These are phyloP conservation scores for Teratosphaeria gauchensis DNA, from an alignment of 2,329 filamentous ascomycete species.

Conservation along the genomic window DNA sequence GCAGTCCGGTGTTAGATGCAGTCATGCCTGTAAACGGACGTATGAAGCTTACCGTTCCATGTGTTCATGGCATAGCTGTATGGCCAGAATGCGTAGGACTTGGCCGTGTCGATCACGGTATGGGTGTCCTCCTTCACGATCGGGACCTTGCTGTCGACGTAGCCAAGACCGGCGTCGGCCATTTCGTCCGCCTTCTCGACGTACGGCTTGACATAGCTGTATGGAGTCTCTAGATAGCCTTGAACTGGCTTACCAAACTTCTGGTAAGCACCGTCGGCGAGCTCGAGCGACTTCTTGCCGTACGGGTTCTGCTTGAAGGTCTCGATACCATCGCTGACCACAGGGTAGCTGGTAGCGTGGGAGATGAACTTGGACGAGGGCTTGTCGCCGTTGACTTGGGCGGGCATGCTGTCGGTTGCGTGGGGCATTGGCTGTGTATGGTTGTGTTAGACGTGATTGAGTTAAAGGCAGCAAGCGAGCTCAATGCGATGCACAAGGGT, in stretches of 20 bases:
- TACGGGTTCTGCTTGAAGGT: constrained; percentile 74
- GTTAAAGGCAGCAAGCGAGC: neutral
- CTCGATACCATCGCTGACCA: constrained; percentile 68
- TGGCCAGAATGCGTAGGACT: constrained; percentile 53
- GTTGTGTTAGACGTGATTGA: neutral
- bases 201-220: constrained; percentile 76
- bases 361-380: constrained; percentile 37
- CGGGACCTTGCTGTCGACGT: constrained; percentile 46
- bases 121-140: constrained; percentile 44
- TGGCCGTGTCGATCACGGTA: constrained; percentile 49
- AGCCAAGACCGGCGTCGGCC: constrained; percentile 40
- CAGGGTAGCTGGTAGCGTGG: constrained; percentile 74
- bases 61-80: constrained; percentile 24
- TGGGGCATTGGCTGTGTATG: constrained; percentile 35
- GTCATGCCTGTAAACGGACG: neutral
- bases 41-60: constrained; percentile 19
- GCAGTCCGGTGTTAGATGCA: constrained; percentile 4
- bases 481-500: neutral
- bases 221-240: constrained; percentile 69
- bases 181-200: constrained; percentile 70
- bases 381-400: constrained; percentile 40
- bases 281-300: constrained; percentile 70
- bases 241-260: constrained; percentile 68
- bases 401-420: constrained; percentile 32
- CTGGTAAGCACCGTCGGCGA: constrained; percentile 66